Percentiles rank a stretch among this genome's conserved stretches.
phyloP scores from a whole-genome alignment of 1,284 basidiomycete species.

The Ustilago crameri region DNA sequence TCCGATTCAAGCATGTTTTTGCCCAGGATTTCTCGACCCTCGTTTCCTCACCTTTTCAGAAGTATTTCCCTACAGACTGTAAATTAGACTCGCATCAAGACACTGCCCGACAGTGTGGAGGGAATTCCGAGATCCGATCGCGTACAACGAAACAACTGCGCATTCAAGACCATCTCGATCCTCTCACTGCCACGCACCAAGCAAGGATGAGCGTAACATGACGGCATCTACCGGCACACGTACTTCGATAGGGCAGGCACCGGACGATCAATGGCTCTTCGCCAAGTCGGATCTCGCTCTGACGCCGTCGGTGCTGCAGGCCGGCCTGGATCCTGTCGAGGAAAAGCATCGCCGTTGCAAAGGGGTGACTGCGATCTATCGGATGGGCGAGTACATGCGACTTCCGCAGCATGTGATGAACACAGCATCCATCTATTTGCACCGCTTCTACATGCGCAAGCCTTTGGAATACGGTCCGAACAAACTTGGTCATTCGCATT shows the following conservation, averaged over 20 bases:
- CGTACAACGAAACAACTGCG: not conserved
- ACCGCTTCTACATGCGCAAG: slow-evolving; percentile 92
- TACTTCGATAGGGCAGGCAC: slow-evolving; percentile 12
- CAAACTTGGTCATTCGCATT: slow-evolving; percentile 71
- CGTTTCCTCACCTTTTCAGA: no score
- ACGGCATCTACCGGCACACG: slow-evolving; percentile 23
- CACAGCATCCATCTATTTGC: slow-evolving; percentile 84
- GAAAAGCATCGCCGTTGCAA: slow-evolving; percentile 59
- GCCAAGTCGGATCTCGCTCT: slow-evolving; percentile 37
- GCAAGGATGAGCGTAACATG: slow-evolving; percentile 33
- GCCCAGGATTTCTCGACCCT: no score
- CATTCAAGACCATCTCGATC: not conserved
- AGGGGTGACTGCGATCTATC: slow-evolving; percentile 58
- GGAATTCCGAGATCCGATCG: slow-evolving; percentile 1
- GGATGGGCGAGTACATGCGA: slow-evolving; percentile 61
- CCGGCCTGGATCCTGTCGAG: slow-evolving; percentile 32
- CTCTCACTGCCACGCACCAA: not conserved
- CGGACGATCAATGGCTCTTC: slow-evolving; percentile 57
- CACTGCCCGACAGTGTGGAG: no score
- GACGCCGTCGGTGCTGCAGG: slow-evolving; percentile 50
- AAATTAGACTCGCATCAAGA: no score
- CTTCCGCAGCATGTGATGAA: slow-evolving; percentile 61
- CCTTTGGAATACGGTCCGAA: slow-evolving; percentile 73
- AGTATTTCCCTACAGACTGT: no score
- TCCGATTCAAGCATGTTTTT: no score